A percentile compares a stretch with the other conserved stretches of the same genome.
Evolutionary conservation across 2,329 filamentous ascomycete species (phyloP).

Genomic region (Cordyceps sp.): DNA sequence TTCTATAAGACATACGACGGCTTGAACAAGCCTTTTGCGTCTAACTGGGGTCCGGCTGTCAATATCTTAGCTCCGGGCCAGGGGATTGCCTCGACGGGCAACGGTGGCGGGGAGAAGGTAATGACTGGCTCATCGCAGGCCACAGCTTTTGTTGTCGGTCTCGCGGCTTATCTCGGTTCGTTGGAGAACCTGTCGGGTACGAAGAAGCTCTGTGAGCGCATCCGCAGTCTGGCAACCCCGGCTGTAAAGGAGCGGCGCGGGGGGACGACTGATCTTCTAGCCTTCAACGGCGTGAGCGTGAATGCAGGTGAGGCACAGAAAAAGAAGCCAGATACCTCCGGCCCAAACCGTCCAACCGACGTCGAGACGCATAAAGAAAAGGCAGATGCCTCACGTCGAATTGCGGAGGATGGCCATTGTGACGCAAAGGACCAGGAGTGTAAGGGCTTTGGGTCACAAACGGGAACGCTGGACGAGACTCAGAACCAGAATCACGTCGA

Average conservation of each 20-base stretch:
- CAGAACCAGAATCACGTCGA: too few relatives aligned
- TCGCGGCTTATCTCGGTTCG: background rate
- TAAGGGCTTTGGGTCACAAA: too few relatives aligned
- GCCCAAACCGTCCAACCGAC: too few relatives aligned
- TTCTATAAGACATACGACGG: too few relatives aligned
- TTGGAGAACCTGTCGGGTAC: constrained; percentile 21
- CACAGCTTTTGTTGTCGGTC: background rate
- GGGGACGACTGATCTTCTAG: constrained; percentile 30
- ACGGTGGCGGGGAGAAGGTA: background rate
- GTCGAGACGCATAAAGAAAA: too few relatives aligned
- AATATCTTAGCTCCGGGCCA: constrained; percentile 14
- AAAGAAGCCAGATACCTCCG: too few relatives aligned
- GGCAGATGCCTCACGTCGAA: too few relatives aligned
- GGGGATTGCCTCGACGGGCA: background rate
- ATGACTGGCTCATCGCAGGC: background rate
- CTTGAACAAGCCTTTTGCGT: constrained; percentile 13
- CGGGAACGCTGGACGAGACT: too few relatives aligned
- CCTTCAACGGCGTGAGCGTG: constrained; percentile 29
- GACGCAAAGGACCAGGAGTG: too few relatives aligned
- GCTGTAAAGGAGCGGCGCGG: constrained; percentile 19
- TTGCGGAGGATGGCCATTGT: too few relatives aligned
- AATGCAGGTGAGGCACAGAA: background rate
- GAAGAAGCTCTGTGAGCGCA: constrained; percentile 24
- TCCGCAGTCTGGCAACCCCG: constrained; percentile 24
- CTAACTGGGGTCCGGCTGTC: constrained; percentile 24